These are phyloP conservation scores for Tardiomyces blankii DNA, from an alignment of 1,139 yeast genomes.

Conservation along the genomic window DNA sequence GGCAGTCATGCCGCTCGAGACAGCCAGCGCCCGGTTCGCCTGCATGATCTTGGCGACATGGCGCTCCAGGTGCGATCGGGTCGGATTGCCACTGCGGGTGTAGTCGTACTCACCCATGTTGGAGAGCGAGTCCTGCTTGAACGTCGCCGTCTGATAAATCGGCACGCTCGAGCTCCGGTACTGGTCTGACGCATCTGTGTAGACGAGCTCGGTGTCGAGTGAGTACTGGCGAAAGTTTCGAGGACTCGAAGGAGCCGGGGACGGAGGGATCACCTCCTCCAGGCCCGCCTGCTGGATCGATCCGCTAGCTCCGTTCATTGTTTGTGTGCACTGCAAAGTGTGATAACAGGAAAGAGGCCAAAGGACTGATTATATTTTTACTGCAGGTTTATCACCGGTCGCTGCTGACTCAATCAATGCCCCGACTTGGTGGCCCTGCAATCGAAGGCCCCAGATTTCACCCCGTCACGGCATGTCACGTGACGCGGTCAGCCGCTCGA, in stretches of 20 bases:
- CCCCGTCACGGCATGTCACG: too few species aligned
- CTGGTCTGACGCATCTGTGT: constrained; percentile 55
- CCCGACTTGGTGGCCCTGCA: too few species aligned
- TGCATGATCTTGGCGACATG: constrained; percentile 66
- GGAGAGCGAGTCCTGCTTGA: constrained; percentile 65
- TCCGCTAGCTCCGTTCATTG: background rate
- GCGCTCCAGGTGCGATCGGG: constrained; percentile 67
- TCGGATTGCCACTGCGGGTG: constrained; percentile 92
- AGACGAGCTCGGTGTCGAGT: constrained; percentile 67
- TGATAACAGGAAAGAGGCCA: background rate
- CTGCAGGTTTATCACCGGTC: too few species aligned
- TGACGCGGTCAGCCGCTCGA: too few species aligned
- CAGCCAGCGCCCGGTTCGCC: constrained; percentile 66
- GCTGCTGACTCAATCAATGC: too few species aligned
- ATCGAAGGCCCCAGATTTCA: too few species aligned
- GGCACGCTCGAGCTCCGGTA: constrained; percentile 81
- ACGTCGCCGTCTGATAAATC: constrained; percentile 85
- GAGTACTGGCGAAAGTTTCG: constrained; percentile 20
- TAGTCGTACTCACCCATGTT: constrained; percentile 84
- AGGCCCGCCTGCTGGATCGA: background rate
- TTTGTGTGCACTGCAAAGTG: background rate
- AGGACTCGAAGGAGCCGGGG: constrained; percentile 30
- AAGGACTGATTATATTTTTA: too few species aligned
- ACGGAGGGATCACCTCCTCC: constrained; percentile 19
- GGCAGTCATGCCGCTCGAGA: constrained; percentile 88